These are phyloP conservation scores for Prunus yedoensis DNA, from an alignment of 331 rosid species.

Conservation along the genomic window DNA sequence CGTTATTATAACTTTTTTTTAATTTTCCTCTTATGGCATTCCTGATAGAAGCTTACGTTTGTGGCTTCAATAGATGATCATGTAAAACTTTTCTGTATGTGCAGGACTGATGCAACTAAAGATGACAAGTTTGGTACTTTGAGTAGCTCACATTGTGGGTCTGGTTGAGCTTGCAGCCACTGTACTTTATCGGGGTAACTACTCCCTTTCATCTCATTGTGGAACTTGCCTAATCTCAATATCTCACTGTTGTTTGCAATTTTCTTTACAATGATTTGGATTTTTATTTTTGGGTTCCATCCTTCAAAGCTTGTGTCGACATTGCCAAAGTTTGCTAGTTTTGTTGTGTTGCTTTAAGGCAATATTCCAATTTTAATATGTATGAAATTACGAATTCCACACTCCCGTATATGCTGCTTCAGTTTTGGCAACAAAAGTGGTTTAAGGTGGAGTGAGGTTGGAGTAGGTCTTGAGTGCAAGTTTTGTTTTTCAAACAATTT, in stretches of 20 bases:
- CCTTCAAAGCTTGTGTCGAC: slow-evolving; percentile 14
- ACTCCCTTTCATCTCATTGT: slow-evolving; percentile 1
- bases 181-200: slow-evolving; percentile 69
- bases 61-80: slow-evolving; percentile 8
- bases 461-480: background rate
- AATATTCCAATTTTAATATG: slow-evolving; percentile 1
- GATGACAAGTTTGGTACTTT: slow-evolving; percentile 81
- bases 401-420: background rate
- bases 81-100: slow-evolving; percentile 21
- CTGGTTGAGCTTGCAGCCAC: slow-evolving; percentile 92
- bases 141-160: slow-evolving; percentile 64
- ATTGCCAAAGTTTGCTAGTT: slow-evolving; percentile 7
- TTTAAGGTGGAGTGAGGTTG: slow-evolving; percentile 10
- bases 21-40: slow-evolving; percentile 21
- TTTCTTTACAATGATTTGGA: background rate
- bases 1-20: slow-evolving; percentile 8
- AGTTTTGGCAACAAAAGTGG: background rate
- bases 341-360: background rate
- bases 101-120: slow-evolving; percentile 72
- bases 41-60: background rate
- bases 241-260: slow-evolving; percentile 9
- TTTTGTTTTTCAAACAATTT: background rate
- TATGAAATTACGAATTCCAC: too few species aligned
- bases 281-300: background rate
- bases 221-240: slow-evolving; percentile 13